Evolutionary conservation across 805 yeast species (phyloP).

Genomic region (Kluyveromyces nonfermentans): DNA sequence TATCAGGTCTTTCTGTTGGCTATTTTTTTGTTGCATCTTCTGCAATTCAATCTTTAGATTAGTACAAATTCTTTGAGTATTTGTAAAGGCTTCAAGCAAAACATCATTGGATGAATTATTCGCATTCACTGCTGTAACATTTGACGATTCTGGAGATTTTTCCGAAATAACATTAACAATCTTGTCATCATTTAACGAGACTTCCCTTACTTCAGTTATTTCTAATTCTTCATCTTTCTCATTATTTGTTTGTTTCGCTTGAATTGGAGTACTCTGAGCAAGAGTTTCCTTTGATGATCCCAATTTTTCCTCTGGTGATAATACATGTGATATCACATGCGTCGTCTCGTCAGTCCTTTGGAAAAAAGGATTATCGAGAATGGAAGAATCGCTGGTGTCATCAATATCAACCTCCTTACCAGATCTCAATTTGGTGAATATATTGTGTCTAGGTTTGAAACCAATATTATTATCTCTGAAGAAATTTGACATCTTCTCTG

Average conservation of each 20-base stretch:
- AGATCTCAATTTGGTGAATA: conserved; percentile 21
- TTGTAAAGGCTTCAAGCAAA: conserved; percentile 32
- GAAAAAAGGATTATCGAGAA: conserved; percentile 12
- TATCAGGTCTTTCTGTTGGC: conserved; percentile 19
- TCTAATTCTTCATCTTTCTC: conserved; percentile 30
- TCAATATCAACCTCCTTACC: background rate
- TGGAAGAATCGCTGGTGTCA: conserved; percentile 14
- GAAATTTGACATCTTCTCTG: conserved; percentile 23
- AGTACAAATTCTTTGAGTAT: conserved; percentile 31
- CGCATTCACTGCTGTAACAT: background rate
- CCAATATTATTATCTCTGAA: conserved; percentile 24
- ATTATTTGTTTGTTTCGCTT: background rate
- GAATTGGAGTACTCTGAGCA: conserved; percentile 4
- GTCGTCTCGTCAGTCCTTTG: conserved; percentile 5
- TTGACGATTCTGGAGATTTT: conserved; percentile 1
- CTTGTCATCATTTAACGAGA: conserved; percentile 4
- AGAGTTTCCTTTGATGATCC: background rate
- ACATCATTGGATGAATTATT: conserved; percentile 29
- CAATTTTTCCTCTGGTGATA: background rate
- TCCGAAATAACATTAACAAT: background rate
- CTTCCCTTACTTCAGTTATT: conserved; percentile 33
- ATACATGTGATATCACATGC: background rate
- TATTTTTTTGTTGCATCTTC: conserved; percentile 20
- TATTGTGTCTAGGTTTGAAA: conserved; percentile 27
- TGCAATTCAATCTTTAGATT: conserved; percentile 28